phyloP scores from a whole-genome alignment of 768 basidiomycete species.

The Zangia roseola region DNA sequence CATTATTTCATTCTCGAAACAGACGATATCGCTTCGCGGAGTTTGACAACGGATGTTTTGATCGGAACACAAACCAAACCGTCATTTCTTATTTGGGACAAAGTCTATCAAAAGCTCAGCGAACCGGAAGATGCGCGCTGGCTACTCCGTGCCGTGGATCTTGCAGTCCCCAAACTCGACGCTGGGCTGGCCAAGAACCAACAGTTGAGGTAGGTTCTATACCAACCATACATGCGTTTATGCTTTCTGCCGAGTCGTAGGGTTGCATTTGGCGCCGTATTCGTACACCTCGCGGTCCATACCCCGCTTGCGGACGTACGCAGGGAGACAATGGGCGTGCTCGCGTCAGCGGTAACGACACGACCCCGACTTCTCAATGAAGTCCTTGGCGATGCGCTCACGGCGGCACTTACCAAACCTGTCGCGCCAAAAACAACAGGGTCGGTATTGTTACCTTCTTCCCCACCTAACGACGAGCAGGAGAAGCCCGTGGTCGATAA shows the following conservation, averaged over 20 bases:
- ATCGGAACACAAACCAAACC: slow-evolving; percentile 59
- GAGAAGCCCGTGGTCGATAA: slow-evolving; percentile 46
- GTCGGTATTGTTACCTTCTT: slow-evolving; percentile 1
- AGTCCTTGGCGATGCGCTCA: slow-evolving; percentile 62
- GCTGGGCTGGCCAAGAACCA: slow-evolving; percentile 53
- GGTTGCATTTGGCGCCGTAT: slow-evolving; percentile 58
- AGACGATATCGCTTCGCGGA: slow-evolving; percentile 51
- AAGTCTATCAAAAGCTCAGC: slow-evolving; percentile 72
- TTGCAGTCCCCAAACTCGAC: slow-evolving; percentile 45
- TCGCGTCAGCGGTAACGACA: slow-evolving; percentile 39
- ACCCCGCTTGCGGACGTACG: slow-evolving; percentile 54
- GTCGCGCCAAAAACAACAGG: slow-evolving; percentile 22
- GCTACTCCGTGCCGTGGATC: slow-evolving; percentile 68
- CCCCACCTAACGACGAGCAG: slow-evolving; percentile 30
- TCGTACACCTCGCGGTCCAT: slow-evolving; percentile 69
- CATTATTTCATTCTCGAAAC: neutral
- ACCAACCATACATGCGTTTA: too few relatives aligned
- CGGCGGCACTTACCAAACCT: slow-evolving; percentile 43
- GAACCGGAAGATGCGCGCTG: slow-evolving; percentile 67
- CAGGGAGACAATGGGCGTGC: slow-evolving; percentile 40
- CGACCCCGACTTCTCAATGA: slow-evolving; percentile 49
- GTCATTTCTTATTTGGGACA: slow-evolving; percentile 86
- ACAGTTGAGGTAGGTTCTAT: slow-evolving; percentile 46
- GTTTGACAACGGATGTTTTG: slow-evolving; percentile 48
- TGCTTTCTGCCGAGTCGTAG: slow-evolving; percentile 32